phyloP scores from a whole-genome alignment of 2,329 filamentous ascomycete species.

The Penicillium sp. region DNA sequence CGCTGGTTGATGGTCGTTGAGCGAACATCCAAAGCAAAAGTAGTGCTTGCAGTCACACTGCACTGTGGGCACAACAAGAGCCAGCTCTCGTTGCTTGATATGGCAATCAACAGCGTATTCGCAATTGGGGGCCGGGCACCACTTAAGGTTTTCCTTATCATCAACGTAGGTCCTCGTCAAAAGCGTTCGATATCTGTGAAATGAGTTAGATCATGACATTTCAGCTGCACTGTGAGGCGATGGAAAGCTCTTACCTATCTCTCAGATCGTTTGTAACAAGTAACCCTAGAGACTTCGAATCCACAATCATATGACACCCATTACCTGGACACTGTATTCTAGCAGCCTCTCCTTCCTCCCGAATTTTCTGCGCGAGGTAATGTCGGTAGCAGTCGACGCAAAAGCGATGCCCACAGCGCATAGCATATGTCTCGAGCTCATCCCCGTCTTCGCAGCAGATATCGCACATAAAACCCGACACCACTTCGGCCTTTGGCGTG shows the following conservation, averaged over 20 bases:
- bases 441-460: constrained; percentile 93
- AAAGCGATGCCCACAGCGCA: constrained; percentile 94
- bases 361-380: constrained; percentile 90
- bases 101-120: constrained; percentile 87
- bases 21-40: constrained; percentile 94
- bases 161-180: constrained; percentile 95
- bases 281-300: constrained; percentile 83
- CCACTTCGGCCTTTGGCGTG: constrained; percentile 69
- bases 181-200: constrained; percentile 76
- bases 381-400: constrained; percentile 92
- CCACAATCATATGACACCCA: constrained; percentile 85
- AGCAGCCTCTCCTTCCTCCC: constrained; percentile 91
- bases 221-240: neutral
- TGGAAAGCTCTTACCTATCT: constrained; percentile 52
- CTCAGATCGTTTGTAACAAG: constrained; percentile 65
- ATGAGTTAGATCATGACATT: constrained; percentile 4
- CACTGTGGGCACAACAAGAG: constrained; percentile 86
- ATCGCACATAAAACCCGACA: constrained; percentile 84
- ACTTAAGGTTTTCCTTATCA: constrained; percentile 92
- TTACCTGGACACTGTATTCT: constrained; percentile 92
- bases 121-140: constrained; percentile 98
- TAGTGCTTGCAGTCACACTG: constrained; percentile 80
- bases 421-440: constrained; percentile 80
- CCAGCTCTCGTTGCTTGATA: constrained; percentile 85
- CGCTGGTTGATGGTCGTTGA: constrained; percentile 89